These are phyloP conservation scores for Blastocystis sp. DNA, from an alignment of 352 stramenopile species.

Conservation along the genomic window DNA sequence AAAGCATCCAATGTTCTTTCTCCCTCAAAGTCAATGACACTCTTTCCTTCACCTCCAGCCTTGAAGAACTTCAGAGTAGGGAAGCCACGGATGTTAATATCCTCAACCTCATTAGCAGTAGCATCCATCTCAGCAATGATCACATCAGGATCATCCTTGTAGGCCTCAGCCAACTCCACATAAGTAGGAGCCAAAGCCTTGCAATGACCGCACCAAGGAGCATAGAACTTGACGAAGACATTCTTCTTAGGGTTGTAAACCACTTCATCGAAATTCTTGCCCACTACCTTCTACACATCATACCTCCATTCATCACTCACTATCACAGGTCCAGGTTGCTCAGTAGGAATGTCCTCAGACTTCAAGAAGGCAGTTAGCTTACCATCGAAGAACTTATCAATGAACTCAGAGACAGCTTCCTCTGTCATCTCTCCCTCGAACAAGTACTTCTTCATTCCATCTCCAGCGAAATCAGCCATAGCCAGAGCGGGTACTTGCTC, in stretches of 20 bases:
- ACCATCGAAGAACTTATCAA: slow-evolving; percentile 80
- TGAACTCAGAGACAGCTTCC: slow-evolving; percentile 79
- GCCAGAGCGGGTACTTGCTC: slow-evolving; percentile 81
- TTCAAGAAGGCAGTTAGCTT: slow-evolving; percentile 83
- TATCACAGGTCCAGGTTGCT: slow-evolving; percentile 41
- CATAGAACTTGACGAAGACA: slow-evolving; percentile 86
- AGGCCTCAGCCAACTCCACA: slow-evolving; percentile 73
- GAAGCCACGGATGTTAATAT: slow-evolving; percentile 87
- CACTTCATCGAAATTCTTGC: slow-evolving; percentile 84
- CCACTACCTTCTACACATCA: slow-evolving; percentile 85
- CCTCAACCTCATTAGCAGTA: slow-evolving; percentile 89
- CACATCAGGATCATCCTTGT: slow-evolving; percentile 83
- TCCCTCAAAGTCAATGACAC: slow-evolving; percentile 69
- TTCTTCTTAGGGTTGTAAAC: slow-evolving; percentile 84
- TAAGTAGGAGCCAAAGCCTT: slow-evolving; percentile 84
- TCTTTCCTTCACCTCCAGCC: slow-evolving; percentile 69
- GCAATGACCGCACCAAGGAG: slow-evolving; percentile 84
- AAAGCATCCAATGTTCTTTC: slow-evolving; percentile 69
- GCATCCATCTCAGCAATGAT: slow-evolving; percentile 91
- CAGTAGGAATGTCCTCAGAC: slow-evolving; percentile 78
- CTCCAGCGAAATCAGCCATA: slow-evolving; percentile 83
- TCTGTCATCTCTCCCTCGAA: slow-evolving; percentile 76
- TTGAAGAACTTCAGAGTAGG: slow-evolving; percentile 91
- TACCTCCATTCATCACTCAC: slow-evolving; percentile 79
- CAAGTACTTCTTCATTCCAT: slow-evolving; percentile 87